Base-by-base conservation (phyloP, 805 yeast species). In the Allodekkera sacchari region DNA sequence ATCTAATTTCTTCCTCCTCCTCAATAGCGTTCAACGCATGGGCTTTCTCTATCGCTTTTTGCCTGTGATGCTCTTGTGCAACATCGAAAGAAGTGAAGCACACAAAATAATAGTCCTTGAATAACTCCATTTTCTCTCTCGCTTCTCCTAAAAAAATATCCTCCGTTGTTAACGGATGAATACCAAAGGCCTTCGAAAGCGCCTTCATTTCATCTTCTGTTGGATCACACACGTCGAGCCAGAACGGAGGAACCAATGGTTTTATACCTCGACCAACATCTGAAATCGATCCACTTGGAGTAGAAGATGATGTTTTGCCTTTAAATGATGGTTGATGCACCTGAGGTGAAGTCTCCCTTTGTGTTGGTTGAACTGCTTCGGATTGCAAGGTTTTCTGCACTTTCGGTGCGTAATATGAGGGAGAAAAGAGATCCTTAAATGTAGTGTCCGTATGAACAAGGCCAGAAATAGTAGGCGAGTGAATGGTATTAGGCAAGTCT, bases 131-230 rank as follows among this genome's bases (percentile, higher is more conserved):
- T 51, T 89, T 89, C 54, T 89, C 98, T 42, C 97, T 73, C 1
- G 95, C 82, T 52, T 89, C 98, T 2, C 95, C 95, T 19, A 88
- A 59, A 38, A 83, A 81, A 29, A 89, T 88, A 59, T 89, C 98
- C 52, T 89, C 98, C 0, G 96, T 83, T 1, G 98, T 89, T 45
- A 89, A 68, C 0, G 98, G 98, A 56, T 89, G 98, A 35, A 89
- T 84, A 1, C 94, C 95, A 59, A 89, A 89, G 0, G 96, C 77
- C 47, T 85, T 85, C 18, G 94, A 74, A 10, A 89, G 46, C 0
- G 81, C 92, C 48, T 89, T 87, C 94, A 92, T 84, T 55, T 89
- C 98, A 44, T 87, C 96, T 49, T 92, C 97, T 0, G 95, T 83
- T 8, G 98, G 98, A 48, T 84, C 81, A 35, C 83, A 61, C 9